Conservation (phyloP, 768 basidiomycete species). For the Podaxis sp. region DNA sequence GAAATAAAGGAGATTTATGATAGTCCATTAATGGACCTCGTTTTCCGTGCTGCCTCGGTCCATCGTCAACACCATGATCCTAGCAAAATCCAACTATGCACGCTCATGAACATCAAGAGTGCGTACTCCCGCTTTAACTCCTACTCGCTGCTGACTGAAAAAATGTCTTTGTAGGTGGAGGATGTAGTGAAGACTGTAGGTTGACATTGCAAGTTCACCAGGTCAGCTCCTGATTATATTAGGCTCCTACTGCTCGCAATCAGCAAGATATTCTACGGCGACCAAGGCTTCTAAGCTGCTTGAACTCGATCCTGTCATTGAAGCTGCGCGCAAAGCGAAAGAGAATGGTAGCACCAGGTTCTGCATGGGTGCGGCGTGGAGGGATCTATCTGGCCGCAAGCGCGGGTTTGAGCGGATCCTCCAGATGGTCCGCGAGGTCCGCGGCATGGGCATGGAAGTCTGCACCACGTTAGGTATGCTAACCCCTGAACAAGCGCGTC, state of each 20-base stretch:
- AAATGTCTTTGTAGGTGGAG: constrained; percentile 62
- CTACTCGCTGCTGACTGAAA: constrained; percentile 17
- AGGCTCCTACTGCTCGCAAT: constrained; percentile 99
- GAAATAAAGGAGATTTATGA: constrained; percentile 89
- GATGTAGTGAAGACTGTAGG: constrained; percentile 94
- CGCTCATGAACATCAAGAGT: constrained; percentile 99
- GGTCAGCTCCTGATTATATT: constrained; percentile 6
- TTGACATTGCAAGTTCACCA: constrained; percentile 2
- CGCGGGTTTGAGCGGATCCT: constrained; percentile 92
- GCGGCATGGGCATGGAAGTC: constrained; percentile 98
- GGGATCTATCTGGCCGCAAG: constrained; percentile 90
- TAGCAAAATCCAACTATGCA: constrained; percentile 91
- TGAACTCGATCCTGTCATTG: constrained; percentile 88
- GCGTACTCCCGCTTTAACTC: constrained; percentile 35
- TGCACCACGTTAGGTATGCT: constrained; percentile 99
- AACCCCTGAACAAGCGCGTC: constrained; percentile 85
- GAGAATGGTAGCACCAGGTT: constrained; percentile 96
- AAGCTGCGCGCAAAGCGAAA: constrained; percentile 91
- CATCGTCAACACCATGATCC: constrained; percentile 89
- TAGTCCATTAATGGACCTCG: constrained; percentile 81
- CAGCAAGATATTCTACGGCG: constrained; percentile 85
- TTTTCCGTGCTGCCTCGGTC: constrained; percentile 81
- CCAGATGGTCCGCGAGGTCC: constrained; percentile 86
- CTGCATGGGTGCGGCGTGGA: constrained; percentile 99
- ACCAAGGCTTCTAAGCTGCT: constrained; percentile 88